A percentile compares a stretch with the other conserved stretches of the same genome.
Evolutionary conservation across 164 flowering plant species (phyloP).

Genomic region (Kalanchoe fedtschenkoi): DNA sequence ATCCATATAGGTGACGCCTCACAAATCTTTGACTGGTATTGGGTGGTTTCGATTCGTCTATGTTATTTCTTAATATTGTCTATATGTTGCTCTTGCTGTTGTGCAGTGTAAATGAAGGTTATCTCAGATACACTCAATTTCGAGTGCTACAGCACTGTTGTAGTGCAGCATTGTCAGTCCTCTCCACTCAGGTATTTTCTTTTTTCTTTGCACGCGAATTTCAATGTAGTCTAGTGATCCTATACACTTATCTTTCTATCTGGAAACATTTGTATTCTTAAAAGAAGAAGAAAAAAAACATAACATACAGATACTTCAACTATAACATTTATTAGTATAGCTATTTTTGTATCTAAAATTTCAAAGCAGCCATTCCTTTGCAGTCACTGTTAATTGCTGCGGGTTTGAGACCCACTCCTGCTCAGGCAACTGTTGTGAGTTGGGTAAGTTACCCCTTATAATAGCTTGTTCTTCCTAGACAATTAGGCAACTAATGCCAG

Average conservation of each 20-base stretch:
- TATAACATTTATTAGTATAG: background rate
- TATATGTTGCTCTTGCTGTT: conserved; percentile 6
- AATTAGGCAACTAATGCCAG: background rate
- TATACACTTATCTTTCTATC: conserved; percentile 9
- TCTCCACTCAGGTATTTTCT: conserved; percentile 94
- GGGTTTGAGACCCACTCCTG: conserved; percentile 97
- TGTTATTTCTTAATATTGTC: background rate
- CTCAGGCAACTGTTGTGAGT: conserved; percentile 91
- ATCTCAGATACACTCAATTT: conserved; percentile 82
- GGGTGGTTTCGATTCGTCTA: background rate
- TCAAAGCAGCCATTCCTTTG: conserved; percentile 26
- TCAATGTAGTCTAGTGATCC: background rate
- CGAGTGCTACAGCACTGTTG: conserved; percentile 83
- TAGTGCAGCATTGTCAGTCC: conserved; percentile 87
- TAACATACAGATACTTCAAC: background rate
- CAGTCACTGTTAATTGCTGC: conserved; percentile 99
- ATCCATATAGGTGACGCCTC: conserved; percentile 73
- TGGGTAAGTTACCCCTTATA: conserved; percentile 55
- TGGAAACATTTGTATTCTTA: background rate
- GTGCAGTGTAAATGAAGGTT: conserved; percentile 88
- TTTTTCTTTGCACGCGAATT: background rate
- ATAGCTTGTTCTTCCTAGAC: background rate
- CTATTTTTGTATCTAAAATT: background rate
- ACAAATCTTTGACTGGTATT: background rate
- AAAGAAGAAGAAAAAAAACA: background rate